A percentile compares a stretch with the other conserved stretches of the same genome.
Evolutionary conservation across 805 yeast genomes (phyloP).

Genomic region (Grigorovia jiainica): DNA sequence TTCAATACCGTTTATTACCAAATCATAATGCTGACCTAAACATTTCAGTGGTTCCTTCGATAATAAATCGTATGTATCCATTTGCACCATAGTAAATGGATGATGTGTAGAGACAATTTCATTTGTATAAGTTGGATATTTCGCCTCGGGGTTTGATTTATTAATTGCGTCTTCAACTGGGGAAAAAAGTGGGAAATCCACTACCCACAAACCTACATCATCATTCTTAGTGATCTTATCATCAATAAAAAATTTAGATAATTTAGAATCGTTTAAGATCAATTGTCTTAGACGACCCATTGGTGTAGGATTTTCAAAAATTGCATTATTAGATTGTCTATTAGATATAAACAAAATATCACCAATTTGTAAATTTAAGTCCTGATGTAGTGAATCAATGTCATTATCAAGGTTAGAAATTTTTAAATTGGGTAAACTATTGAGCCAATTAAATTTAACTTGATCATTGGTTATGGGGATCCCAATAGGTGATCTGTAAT

Average conservation of each 20-base stretch:
- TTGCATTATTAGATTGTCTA: conserved; percentile 40
- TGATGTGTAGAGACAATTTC: conserved; percentile 75
- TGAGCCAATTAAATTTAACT: conserved; percentile 37
- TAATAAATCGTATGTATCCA: conserved; percentile 55
- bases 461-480: conserved; percentile 38
- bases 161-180: conserved; percentile 43
- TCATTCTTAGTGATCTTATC: conserved; percentile 4
- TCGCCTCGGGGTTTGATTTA: conserved; percentile 2
- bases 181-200: conserved; percentile 85
- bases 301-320: conserved; percentile 94
- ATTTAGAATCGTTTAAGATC: conserved; percentile 44
- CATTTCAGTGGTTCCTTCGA: conserved; percentile 47
- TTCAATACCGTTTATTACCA: conserved; percentile 90
- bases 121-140: conserved; percentile 49
- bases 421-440: conserved; percentile 28
- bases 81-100: conserved; percentile 89
- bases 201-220: conserved; percentile 69
- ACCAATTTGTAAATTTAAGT: conserved; percentile 45
- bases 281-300: conserved; percentile 77
- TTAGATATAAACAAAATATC: conserved; percentile 74
- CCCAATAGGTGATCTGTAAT: conserved; percentile 49
- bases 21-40: conserved; percentile 86
- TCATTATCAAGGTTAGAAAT: conserved; percentile 11
- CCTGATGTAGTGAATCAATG: too few relatives aligned
- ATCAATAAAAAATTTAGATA: conserved; percentile 22